phyloP scores from a whole-genome alignment of 768 basidiomycete species.

The Agrocybe pediades region DNA sequence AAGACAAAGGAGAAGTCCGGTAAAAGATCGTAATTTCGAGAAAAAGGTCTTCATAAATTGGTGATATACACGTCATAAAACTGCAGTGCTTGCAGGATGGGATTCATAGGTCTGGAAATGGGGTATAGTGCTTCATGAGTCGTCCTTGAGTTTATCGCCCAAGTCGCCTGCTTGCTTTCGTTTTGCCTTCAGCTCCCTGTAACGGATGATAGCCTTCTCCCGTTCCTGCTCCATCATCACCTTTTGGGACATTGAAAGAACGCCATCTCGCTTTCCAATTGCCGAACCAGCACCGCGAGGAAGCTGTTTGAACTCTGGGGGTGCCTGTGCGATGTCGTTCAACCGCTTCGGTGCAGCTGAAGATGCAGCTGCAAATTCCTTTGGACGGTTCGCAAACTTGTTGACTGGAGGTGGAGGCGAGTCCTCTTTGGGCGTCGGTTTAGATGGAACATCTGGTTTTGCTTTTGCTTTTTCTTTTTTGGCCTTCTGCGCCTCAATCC shows the following conservation, averaged over 20 bases:
- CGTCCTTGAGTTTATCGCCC: conserved; percentile 13
- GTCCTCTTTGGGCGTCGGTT: conserved; percentile 12
- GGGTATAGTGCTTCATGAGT: not conserved
- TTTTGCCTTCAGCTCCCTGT: conserved; percentile 67
- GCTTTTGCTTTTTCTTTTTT: conserved; percentile 18
- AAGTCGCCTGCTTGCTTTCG: conserved; percentile 26
- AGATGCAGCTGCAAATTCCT: conserved; percentile 52
- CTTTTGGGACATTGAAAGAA: conserved; percentile 76
- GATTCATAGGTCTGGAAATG: not conserved
- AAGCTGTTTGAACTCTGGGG: conserved; percentile 60
- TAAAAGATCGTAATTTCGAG: not conserved
- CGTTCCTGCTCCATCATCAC: conserved; percentile 78
- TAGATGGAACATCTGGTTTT: conserved; percentile 15
- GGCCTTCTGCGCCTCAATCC: conserved; percentile 21
- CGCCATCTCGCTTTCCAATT: conserved; percentile 33
- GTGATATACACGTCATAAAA: not conserved
- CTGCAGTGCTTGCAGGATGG: not conserved
- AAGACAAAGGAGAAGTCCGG: not conserved
- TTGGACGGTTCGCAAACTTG: conserved; percentile 29
- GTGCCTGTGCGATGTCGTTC: conserved; percentile 71
- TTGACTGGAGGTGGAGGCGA: conserved; percentile 17
- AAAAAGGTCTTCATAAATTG: not conserved
- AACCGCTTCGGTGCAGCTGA: conserved; percentile 64
- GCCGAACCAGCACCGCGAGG: conserved; percentile 44
- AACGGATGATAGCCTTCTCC: conserved; percentile 65